A percentile compares a stretch with the other conserved stretches of the same genome.
Evolutionary conservation across 495 filamentous ascomycete genomes (phyloP).

Genomic region (Podospora pseudocomata): DNA sequence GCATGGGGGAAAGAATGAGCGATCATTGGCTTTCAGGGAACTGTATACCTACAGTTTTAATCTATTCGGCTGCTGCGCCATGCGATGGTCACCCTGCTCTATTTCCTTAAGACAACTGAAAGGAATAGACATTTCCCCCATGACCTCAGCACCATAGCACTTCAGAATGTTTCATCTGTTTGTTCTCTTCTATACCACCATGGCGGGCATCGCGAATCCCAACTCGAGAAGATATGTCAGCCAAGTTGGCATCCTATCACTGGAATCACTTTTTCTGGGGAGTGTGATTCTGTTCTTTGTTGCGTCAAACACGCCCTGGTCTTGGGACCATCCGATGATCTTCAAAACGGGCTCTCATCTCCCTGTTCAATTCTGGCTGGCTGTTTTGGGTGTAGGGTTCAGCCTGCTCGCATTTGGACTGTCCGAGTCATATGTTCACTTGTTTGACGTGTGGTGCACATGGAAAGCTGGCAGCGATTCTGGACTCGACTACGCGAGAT

Average conservation of each 20-base stretch:
- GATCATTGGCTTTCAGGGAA: too few species aligned
- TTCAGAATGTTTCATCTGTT: too few species aligned
- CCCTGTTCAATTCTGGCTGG: slow-evolving; percentile 11
- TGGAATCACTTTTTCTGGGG: background rate
- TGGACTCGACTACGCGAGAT: slow-evolving; percentile 12
- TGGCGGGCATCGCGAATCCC: too few species aligned
- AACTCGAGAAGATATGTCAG: too few species aligned
- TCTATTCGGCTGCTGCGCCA: too few species aligned
- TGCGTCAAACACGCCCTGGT: background rate
- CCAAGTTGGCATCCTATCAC: background rate
- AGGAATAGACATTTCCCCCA: too few species aligned
- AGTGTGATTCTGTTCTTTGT: background rate
- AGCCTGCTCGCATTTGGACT: slow-evolving; percentile 10
- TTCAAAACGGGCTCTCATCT: slow-evolving; percentile 4
- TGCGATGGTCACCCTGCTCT: too few species aligned
- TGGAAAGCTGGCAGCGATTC: background rate
- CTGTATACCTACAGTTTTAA: too few species aligned
- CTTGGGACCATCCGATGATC: background rate
- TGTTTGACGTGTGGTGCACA: slow-evolving; percentile 14
- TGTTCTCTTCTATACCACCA: too few species aligned
- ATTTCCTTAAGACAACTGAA: too few species aligned
- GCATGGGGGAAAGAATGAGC: too few species aligned
- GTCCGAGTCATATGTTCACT: background rate
- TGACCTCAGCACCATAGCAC: too few species aligned
- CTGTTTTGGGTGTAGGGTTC: slow-evolving; percentile 6